phyloP scores from a whole-genome alignment of 805 yeast genomes.

The Candida qinlingensis region DNA sequence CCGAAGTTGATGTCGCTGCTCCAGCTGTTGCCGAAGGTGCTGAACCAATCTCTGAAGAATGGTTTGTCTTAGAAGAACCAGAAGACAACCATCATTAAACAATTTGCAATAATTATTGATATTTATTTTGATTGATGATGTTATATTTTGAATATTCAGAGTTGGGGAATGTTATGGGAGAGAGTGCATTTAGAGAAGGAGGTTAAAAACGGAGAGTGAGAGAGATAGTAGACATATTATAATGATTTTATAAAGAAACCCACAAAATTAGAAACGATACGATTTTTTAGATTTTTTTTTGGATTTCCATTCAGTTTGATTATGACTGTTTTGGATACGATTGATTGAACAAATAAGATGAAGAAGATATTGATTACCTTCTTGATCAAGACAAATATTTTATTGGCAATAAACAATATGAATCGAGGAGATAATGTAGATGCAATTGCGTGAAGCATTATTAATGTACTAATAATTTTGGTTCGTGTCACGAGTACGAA shows the following conservation, averaged over 20 bases:
- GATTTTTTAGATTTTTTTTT: background rate
- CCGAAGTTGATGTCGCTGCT: slow-evolving; percentile 64
- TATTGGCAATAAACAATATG: background rate
- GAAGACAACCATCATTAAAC: slow-evolving; percentile 46
- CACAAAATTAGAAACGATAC: slow-evolving; percentile 2
- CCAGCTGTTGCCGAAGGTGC: slow-evolving; percentile 36
- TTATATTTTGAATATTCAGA: background rate
- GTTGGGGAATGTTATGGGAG: no score
- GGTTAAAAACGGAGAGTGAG: background rate
- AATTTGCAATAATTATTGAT: no score
- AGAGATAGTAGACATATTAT: background rate
- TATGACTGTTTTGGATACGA: background rate
- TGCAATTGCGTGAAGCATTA: background rate
- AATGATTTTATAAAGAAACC: background rate
- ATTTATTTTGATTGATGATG: no score
- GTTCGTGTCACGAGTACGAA: background rate
- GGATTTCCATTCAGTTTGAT: background rate
- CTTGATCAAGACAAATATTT: background rate
- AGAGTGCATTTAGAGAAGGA: background rate
- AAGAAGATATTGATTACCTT: slow-evolving; percentile 1
- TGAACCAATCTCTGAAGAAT: slow-evolving; percentile 45
- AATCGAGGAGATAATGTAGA: background rate
- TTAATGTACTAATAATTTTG: background rate
- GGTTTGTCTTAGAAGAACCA: slow-evolving; percentile 75
- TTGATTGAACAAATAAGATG: background rate